Evolutionary conservation across 306 rosid species (phyloP), one percentile per base, ranked within the genome.

Genomic region (Arachis stenosperma): DNA sequence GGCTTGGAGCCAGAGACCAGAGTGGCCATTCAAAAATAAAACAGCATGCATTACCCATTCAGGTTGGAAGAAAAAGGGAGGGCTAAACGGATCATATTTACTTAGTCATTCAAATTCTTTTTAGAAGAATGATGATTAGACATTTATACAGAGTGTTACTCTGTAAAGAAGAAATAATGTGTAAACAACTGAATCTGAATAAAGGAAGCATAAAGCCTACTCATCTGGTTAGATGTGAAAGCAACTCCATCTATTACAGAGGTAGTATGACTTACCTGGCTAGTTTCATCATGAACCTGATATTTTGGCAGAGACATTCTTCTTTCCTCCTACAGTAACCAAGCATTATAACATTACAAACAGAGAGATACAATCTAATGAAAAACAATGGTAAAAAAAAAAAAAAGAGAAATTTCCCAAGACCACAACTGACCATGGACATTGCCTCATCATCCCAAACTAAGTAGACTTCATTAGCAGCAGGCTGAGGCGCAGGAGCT

Each of bases 281-380:
- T 95, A 91, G 84, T 90, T 91, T 95, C 99, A 88, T 95, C 99
- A 90, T 95, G 99, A 87, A 95, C 98, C 99, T 95, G 99, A 90
- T 90, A 95, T 88, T 88, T 90, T 29, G 78, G 78, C 69, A 91
- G 73, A 60, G 97, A 90, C 96, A 90, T 87, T 88, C 99, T 90
- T 88, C 99, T 88, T 84, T 95, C 99, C 90, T 95, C 99, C 99
- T 95, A 89, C 83, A 88, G 61, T 66, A 63, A 55, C 70, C 76
- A 69, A 56, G 54, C 60, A 46, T 70, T 56, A 74, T 46, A 60
- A 50, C 50, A 70, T 75, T 57, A 79, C 74, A 15, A 69, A 64
- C 61, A 48, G 22, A 74, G 69, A 67, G 74, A 71, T 50, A 43
- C 60, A 51, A 54, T 13, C 40, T 76, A 60, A 55, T 12, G 44